Percentiles rank a stretch among this genome's conserved stretches.
Evolutionary conservation across 169 alveolate genomes (phyloP).

Genomic region (Perkinsus chesapeaki): DNA sequence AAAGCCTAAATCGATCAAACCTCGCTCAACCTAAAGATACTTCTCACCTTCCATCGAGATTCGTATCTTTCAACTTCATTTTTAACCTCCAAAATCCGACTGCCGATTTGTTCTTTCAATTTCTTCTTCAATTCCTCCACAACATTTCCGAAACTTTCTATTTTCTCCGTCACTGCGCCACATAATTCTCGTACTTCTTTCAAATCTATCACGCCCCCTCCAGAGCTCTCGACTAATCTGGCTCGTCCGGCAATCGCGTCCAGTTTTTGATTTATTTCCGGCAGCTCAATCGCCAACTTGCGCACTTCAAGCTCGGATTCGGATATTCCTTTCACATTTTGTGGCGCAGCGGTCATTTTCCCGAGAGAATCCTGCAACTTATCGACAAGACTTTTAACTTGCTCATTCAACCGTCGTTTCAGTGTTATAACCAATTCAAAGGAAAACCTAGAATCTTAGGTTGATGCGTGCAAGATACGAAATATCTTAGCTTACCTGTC

Average conservation of each 20-base stretch:
- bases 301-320: constrained; percentile 66
- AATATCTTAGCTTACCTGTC: constrained; percentile 60
- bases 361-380: constrained; percentile 59
- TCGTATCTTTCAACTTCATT: constrained; percentile 64
- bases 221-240: neutral
- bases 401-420: constrained; percentile 53
- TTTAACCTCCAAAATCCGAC: constrained; percentile 49
- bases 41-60: constrained; percentile 49
- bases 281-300: constrained; percentile 38
- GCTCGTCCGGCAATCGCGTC: neutral
- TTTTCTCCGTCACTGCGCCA: constrained; percentile 1
- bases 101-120: constrained; percentile 63
- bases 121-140: constrained; percentile 69
- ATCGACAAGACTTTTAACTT: constrained; percentile 41
- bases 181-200: neutral
- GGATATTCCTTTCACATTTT: constrained; percentile 68
- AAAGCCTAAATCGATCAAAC: constrained; percentile 26
- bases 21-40: neutral
- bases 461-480: neutral
- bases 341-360: constrained; percentile 67
- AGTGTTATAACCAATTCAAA: constrained; percentile 45
- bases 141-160: constrained; percentile 64
- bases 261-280: neutral
- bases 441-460: neutral
- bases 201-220: neutral